A percentile compares a stretch with the other conserved stretches of the same genome.
These are phyloP conservation scores for Ustilago cynodontis DNA, from an alignment of 1,284 basidiomycete species.

Conservation along the genomic window DNA sequence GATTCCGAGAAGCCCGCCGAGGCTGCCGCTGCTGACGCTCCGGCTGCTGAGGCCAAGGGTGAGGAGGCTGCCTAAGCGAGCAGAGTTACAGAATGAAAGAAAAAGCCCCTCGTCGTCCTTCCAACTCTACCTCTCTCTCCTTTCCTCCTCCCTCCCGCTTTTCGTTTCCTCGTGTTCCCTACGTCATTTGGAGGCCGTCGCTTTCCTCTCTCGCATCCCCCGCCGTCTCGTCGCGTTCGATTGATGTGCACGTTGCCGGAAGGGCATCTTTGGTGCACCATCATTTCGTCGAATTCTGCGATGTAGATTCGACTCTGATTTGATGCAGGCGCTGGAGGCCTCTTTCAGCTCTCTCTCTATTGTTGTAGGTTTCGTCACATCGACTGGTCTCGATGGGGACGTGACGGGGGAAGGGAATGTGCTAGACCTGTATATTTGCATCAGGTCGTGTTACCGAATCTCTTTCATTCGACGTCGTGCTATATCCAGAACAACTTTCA, in stretches of 20 bases:
- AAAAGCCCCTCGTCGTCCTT: slow-evolving; percentile 25
- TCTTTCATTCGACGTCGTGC: slow-evolving; percentile 50
- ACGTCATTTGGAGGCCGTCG: slow-evolving; percentile 50
- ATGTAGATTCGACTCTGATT: not conserved
- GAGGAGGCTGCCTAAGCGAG: slow-evolving; percentile 68
- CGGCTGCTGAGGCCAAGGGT: slow-evolving; percentile 66
- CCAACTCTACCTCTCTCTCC: slow-evolving; percentile 9
- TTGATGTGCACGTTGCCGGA: slow-evolving; percentile 27
- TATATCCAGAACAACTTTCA: slow-evolving; percentile 53
- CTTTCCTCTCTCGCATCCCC: slow-evolving; percentile 44
- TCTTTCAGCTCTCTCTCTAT: not conserved
- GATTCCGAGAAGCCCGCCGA: slow-evolving; percentile 70
- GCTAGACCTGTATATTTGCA: slow-evolving; percentile 36
- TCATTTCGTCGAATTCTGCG: not conserved
- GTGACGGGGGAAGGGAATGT: slow-evolving; percentile 32
- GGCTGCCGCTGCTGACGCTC: slow-evolving; percentile 60
- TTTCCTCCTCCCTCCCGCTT: slow-evolving; percentile 10
- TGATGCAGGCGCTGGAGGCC: slow-evolving; percentile 3
- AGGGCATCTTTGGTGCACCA: not conserved
- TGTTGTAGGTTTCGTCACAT: slow-evolving; percentile 17
- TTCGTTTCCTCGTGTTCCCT: slow-evolving; percentile 31
- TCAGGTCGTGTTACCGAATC: slow-evolving; percentile 42
- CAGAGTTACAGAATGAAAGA: slow-evolving; percentile 38
- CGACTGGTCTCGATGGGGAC: slow-evolving; percentile 28
- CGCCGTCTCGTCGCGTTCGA: slow-evolving; percentile 17